These are phyloP conservation scores for Chaetomium strumarium DNA, from an alignment of 2,329 filamentous ascomycete genomes.

Conservation along the genomic window DNA sequence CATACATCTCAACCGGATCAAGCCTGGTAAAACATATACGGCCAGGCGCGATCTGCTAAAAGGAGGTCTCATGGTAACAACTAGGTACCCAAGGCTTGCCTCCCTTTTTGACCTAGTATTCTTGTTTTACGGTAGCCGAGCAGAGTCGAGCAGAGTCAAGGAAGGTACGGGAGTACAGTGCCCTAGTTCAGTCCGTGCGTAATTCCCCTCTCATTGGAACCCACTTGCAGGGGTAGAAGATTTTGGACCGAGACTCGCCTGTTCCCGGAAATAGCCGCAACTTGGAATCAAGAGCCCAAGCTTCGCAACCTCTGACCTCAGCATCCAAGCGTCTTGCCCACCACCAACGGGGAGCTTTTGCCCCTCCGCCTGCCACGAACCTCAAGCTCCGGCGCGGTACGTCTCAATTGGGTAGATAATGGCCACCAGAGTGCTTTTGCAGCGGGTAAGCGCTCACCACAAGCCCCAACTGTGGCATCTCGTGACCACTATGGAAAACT, in stretches of 20 bases:
- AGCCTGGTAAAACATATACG: too few species aligned
- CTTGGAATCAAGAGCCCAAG: constrained; percentile 8
- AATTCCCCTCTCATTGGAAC: not conserved
- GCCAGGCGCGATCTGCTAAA: too few species aligned
- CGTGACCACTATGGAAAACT: constrained; percentile 4
- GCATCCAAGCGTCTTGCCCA: constrained; percentile 12
- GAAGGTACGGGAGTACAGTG: too few species aligned
- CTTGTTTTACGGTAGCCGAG: too few species aligned
- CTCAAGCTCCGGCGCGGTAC: constrained; percentile 14
- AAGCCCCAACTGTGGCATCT: not conserved
- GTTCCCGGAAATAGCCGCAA: constrained; percentile 25
- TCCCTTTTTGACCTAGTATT: too few species aligned
- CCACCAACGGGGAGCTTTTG: constrained; percentile 10
- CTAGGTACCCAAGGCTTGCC: too few species aligned
- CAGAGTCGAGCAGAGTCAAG: too few species aligned
- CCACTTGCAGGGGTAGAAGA: not conserved
- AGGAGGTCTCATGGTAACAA: too few species aligned
- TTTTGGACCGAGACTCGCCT: constrained; percentile 8
- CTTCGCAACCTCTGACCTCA: constrained; percentile 13
- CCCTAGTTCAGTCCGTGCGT: too few species aligned
- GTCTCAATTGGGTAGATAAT: constrained; percentile 48
- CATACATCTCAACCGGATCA: too few species aligned
- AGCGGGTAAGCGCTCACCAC: constrained; percentile 39
- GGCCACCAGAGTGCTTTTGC: constrained; percentile 55
- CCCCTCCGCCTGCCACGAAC: constrained; percentile 11